phyloP scores from a whole-genome alignment of 495 filamentous ascomycete genomes.

The Aspergillus saccharolyticus region DNA sequence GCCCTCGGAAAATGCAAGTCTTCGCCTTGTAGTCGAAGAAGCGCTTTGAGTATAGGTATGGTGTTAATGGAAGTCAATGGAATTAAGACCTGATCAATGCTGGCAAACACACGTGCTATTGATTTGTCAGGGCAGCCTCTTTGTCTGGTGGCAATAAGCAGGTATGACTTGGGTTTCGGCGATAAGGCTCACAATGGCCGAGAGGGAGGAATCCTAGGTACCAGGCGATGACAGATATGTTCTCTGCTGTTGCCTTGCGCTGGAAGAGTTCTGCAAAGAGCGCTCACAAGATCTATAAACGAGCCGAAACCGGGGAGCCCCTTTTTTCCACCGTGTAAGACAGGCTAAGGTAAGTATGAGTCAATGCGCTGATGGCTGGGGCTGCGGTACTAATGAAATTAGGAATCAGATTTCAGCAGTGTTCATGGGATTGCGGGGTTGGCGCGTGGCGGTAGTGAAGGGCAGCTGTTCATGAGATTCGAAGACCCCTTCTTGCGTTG shows the following conservation, averaged over 20 bases:
- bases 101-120: conserved; percentile 29
- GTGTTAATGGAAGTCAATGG: conserved; percentile 39
- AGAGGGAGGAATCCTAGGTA: not conserved
- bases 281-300: not conserved
- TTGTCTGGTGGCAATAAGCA: conserved; percentile 34
- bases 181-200: conserved; percentile 22
- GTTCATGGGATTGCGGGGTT: conserved; percentile 26
- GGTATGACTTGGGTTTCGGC: conserved; percentile 16
- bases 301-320: not conserved
- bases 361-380: conserved; percentile 24
- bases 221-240: not conserved
- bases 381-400: conserved; percentile 14
- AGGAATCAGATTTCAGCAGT: conserved; percentile 13
- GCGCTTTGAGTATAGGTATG: conserved; percentile 21
- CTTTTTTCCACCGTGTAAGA: not conserved
- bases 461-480: not conserved
- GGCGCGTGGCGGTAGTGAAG: conserved; percentile 18
- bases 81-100: conserved; percentile 24
- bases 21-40: conserved; percentile 1
- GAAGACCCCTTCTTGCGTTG: not conserved
- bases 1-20: conserved; percentile 3
- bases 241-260: not conserved
- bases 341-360: conserved; percentile 19
- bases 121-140: conserved; percentile 39
- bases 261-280: conserved; percentile 1